Percentiles rank a stretch among this genome's conserved stretches.
Evolutionary conservation across 2,329 filamentous ascomycete genomes (phyloP).

Genomic region (Arthrobotrys pseudoclavata): DNA sequence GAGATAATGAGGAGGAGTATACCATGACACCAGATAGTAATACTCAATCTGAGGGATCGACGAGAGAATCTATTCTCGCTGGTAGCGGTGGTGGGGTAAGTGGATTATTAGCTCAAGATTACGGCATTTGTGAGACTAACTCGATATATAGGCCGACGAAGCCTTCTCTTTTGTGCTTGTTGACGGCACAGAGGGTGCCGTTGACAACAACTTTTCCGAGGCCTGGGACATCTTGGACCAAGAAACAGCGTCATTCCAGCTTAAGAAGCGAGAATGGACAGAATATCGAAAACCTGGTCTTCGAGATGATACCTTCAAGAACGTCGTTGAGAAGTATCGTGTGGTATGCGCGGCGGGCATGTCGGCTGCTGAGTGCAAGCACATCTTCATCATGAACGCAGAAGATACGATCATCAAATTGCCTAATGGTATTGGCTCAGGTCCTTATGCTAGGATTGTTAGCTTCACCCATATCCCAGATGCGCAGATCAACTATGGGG

Average conservation of each 20-base stretch:
- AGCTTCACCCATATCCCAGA: conserved; percentile 34
- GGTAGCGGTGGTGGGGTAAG: conserved; percentile 27
- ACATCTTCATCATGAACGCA: conserved; percentile 34
- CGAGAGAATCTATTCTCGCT: conserved; percentile 17
- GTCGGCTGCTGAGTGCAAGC: conserved; percentile 30
- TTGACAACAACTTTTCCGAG: conserved; percentile 19
- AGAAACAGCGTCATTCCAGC: conserved; percentile 7
- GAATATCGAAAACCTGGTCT: conserved; percentile 26
- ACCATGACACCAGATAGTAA: conserved; percentile 18
- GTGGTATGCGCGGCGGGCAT: conserved; percentile 26
- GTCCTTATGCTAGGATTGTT: conserved; percentile 20
- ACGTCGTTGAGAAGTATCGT: conserved; percentile 13
- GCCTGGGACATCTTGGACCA: conserved; percentile 19
- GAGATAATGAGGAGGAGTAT: conserved; percentile 29
- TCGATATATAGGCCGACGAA: conserved; percentile 8
- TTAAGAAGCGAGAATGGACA: conserved; percentile 28
- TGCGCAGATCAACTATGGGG: conserved; percentile 10
- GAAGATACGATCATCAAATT: conserved; percentile 29
- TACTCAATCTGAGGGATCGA: conserved; percentile 22
- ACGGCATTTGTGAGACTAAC: neutral
- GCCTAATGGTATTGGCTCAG: conserved; percentile 13
- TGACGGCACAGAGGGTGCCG: conserved; percentile 32
- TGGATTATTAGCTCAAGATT: neutral
- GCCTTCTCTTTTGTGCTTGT: conserved; percentile 34
- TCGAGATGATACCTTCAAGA: conserved; percentile 26